These are phyloP conservation scores for Diaporthe sp. DNA, from an alignment of 2,329 filamentous ascomycete genomes.

Conservation along the genomic window DNA sequence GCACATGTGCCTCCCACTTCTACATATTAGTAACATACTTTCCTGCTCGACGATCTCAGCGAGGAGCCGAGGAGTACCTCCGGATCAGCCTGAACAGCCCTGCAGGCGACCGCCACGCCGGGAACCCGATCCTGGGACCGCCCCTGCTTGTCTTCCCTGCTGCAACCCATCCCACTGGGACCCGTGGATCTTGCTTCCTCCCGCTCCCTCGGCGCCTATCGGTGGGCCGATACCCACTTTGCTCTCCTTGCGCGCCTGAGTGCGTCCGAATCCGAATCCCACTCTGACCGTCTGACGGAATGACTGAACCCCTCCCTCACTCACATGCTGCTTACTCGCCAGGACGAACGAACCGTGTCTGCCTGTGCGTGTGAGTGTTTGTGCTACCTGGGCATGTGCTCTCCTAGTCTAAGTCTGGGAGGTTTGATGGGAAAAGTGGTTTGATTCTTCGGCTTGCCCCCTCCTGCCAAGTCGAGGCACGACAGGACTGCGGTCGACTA, in stretches of 20 bases:
- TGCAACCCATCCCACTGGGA: constrained; percentile 35
- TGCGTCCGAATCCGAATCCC: neutral
- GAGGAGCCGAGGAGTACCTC: neutral
- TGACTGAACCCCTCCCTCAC: neutral
- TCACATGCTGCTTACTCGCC: neutral
- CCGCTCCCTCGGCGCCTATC: constrained; percentile 24
- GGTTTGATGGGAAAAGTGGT: constrained; percentile 25
- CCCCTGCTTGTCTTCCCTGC: constrained; percentile 31
- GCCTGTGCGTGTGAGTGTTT: neutral
- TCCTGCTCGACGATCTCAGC: neutral
- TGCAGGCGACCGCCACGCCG: constrained; percentile 25
- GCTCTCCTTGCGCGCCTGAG: neutral
- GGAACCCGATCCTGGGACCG: constrained; percentile 30
- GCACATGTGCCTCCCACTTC: too few species aligned
- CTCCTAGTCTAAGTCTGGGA: neutral
- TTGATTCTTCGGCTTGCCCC: constrained; percentile 18
- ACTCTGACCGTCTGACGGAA: neutral
- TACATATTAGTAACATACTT: too few species aligned
- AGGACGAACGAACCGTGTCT: neutral
- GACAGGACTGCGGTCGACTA: constrained; percentile 20
- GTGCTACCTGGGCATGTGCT: constrained; percentile 12
- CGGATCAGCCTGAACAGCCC: constrained; percentile 20
- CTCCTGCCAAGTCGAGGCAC: constrained; percentile 30
- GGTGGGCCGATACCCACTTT: constrained; percentile 17
- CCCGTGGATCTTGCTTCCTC: constrained; percentile 27